Percentiles rank a stretch among this genome's conserved stretches.
phyloP scores from a whole-genome alignment of 306 rosid species.

The Sesbania bispinosa region DNA sequence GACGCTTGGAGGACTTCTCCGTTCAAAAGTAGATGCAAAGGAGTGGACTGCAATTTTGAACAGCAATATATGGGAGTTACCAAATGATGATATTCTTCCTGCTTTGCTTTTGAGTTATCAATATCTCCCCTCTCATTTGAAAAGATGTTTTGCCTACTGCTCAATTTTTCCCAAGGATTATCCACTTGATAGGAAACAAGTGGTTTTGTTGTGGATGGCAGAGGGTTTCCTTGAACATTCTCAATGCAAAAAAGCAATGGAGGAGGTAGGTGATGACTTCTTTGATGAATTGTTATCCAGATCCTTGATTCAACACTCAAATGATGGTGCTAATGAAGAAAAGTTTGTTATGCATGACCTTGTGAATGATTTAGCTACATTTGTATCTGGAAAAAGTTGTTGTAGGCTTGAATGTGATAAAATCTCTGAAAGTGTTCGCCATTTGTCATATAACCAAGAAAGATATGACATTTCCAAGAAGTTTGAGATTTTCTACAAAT shows the following conservation, averaged over 20 bases:
- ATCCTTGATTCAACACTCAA: constrained; percentile 22
- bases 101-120: constrained; percentile 32
- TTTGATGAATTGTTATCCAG: constrained; percentile 7
- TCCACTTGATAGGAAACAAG: no score
- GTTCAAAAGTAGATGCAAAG: constrained; percentile 16
- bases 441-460: constrained; percentile 8
- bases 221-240: background rate
- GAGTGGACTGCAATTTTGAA: constrained; percentile 31
- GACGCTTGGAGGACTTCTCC: constrained; percentile 33
- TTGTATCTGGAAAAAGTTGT: no score
- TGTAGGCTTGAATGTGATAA: no score
- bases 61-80: constrained; percentile 32
- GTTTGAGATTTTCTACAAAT: background rate
- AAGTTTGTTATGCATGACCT: constrained; percentile 27
- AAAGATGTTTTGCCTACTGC: no score
- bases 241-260: background rate
- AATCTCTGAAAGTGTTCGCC: background rate
- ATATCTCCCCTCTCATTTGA: no score
- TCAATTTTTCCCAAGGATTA: no score
- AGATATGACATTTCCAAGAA: background rate
- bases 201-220: no score
- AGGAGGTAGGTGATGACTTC: constrained; percentile 22
- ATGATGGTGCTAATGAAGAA: background rate
- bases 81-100: constrained; percentile 23
- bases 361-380: no score